These are phyloP conservation scores for Phytopythium sindhum DNA, from an alignment of 352 stramenopile species.

Conservation along the genomic window DNA sequence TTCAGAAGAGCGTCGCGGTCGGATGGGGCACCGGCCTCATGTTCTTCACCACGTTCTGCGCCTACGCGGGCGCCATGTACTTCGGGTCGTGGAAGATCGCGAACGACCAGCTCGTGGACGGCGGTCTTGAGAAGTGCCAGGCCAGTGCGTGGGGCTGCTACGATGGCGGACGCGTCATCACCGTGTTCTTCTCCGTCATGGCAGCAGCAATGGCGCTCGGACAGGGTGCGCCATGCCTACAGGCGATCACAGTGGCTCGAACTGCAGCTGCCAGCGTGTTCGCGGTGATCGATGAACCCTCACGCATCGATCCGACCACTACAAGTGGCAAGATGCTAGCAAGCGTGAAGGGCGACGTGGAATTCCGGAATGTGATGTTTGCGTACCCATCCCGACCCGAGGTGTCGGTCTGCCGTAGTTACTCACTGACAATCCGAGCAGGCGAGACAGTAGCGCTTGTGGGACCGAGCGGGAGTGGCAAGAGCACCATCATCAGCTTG, in stretches of 20 bases:
- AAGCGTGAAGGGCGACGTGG: conserved; percentile 50
- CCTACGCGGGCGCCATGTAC: conserved; percentile 37
- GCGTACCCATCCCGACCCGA: conserved; percentile 47
- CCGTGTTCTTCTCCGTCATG: conserved; percentile 45
- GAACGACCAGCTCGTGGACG: conserved; percentile 34
- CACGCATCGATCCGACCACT: conserved; percentile 38
- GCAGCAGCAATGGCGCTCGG: conserved; percentile 37
- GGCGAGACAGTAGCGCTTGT: conserved; percentile 60
- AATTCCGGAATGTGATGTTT: conserved; percentile 79
- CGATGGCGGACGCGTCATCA: conserved; percentile 38
- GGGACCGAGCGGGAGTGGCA: conserved; percentile 51
- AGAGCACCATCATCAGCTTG: conserved; percentile 54
- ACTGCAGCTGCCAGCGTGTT: conserved; percentile 48
- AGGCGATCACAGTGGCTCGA: conserved; percentile 31
- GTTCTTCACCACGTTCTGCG: conserved; percentile 23
- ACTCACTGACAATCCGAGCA: conserved; percentile 34
- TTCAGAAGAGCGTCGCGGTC: conserved; percentile 26
- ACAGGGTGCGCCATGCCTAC: conserved; percentile 31
- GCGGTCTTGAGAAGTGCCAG: conserved; percentile 23
- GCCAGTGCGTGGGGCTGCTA: conserved; percentile 26
- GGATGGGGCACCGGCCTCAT: conserved; percentile 31
- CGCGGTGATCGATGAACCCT: conserved; percentile 39
- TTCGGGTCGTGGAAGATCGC: conserved; percentile 30
- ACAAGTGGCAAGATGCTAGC: conserved; percentile 19
- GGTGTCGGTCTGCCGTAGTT: conserved; percentile 27